A percentile compares a stretch with the other conserved stretches of the same genome.
These are phyloP conservation scores for Myxozyma udenii DNA, from an alignment of 805 yeast species.

Conservation along the genomic window DNA sequence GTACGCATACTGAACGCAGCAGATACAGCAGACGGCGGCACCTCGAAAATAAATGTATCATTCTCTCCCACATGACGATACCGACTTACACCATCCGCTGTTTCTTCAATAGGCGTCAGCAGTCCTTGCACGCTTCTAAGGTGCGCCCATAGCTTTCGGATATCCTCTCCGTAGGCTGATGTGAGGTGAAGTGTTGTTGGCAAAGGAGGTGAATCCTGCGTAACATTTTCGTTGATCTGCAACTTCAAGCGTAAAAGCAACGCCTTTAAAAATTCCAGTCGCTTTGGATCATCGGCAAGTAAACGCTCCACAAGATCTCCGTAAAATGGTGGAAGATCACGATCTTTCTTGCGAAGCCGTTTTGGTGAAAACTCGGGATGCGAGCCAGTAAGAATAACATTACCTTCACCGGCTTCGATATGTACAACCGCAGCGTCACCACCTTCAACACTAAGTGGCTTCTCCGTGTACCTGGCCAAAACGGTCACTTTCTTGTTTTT, in stretches of 20 bases:
- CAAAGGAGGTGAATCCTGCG: slow-evolving; percentile 52
- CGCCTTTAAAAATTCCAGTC: slow-evolving; percentile 56
- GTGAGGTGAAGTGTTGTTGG: slow-evolving; percentile 64
- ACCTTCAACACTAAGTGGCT: slow-evolving; percentile 49
- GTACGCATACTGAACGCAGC: slow-evolving; percentile 8
- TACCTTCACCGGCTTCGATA: slow-evolving; percentile 69
- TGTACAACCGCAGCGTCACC: slow-evolving; percentile 68
- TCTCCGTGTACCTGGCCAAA: slow-evolving; percentile 62
- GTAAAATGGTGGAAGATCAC: slow-evolving; percentile 18
- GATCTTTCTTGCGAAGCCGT: slow-evolving; percentile 16
- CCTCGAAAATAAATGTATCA: slow-evolving; percentile 50
- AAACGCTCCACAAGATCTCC: slow-evolving; percentile 38
- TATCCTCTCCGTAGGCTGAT: slow-evolving; percentile 40
- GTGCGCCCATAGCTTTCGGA: slow-evolving; percentile 38
- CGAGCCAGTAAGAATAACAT: slow-evolving; percentile 72
- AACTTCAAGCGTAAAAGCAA: slow-evolving; percentile 63
- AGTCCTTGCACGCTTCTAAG: slow-evolving; percentile 42
- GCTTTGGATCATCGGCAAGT: slow-evolving; percentile 43
- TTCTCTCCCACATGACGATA: slow-evolving; percentile 47
- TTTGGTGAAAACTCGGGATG: slow-evolving; percentile 72
- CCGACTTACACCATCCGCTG: slow-evolving; percentile 35
- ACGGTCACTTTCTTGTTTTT: slow-evolving; percentile 54
- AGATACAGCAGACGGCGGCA: slow-evolving; percentile 21
- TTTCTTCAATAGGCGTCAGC: slow-evolving; percentile 2
- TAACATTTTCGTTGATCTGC: slow-evolving; percentile 54